Conservation (phyloP, 306 rosid genomes). For the Prunus dulcis region DNA sequence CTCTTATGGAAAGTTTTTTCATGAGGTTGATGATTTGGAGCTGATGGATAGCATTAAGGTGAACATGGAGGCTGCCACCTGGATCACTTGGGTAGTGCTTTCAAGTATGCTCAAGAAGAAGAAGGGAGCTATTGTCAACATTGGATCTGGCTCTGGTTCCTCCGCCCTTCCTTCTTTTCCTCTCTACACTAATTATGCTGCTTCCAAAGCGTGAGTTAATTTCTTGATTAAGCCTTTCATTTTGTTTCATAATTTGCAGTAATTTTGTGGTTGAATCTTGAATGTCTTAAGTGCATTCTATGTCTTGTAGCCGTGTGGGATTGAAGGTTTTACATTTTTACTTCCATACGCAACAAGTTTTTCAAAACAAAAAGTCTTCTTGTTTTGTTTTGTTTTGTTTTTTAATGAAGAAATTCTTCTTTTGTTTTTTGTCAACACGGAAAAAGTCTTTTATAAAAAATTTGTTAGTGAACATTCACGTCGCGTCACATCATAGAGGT, state of each 20-base stretch:
- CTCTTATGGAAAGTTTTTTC: conserved; percentile 33
- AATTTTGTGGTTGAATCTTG: no score
- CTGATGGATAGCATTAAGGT: conserved; percentile 29
- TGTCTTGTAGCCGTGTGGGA: no score
- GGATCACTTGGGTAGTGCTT: conserved; percentile 43
- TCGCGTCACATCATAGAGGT: no score
- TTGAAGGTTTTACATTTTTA: no score
- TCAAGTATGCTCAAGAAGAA: conserved; percentile 45
- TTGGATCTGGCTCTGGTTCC: conserved; percentile 57
- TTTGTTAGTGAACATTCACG: no score
- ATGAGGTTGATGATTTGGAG: conserved; percentile 39
- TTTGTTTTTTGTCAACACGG: no score
- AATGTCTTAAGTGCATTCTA: no score
- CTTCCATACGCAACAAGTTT: no score
- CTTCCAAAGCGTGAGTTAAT: conserved; percentile 45
- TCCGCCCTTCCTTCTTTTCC: conserved; percentile 45
- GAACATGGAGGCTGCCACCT: conserved; percentile 39
- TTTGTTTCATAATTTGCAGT: neutral
- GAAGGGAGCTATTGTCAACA: conserved; percentile 42
- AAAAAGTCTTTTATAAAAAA: no score
- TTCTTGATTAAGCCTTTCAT: neutral
- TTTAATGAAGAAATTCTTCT: no score
- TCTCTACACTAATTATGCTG: conserved; percentile 37
- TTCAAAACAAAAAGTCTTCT: no score
- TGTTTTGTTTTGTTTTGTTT: no score